These are phyloP conservation scores for Yarrowia porcina DNA, from an alignment of 805 yeast genomes.

Conservation along the genomic window DNA sequence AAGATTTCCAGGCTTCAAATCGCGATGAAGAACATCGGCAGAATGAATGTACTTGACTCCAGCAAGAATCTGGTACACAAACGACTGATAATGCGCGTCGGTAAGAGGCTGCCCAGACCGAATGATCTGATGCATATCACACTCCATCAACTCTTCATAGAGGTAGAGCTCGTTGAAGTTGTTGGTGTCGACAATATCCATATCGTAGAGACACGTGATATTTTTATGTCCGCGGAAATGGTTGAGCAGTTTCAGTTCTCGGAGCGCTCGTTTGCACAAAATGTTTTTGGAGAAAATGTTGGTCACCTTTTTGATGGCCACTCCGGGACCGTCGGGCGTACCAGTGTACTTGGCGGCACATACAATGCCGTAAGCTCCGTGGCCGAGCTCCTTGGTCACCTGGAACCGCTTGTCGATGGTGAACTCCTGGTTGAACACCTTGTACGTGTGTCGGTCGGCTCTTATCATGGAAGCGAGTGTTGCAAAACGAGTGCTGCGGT, in stretches of 20 bases:
- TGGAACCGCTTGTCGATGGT: constrained; percentile 86
- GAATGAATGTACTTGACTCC: constrained; percentile 88
- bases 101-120: constrained; percentile 90
- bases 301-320: constrained; percentile 94
- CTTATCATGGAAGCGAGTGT: constrained; percentile 25
- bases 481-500: background rate
- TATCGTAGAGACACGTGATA: constrained; percentile 90
- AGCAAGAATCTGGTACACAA: constrained; percentile 85
- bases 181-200: constrained; percentile 79
- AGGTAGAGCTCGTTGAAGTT: constrained; percentile 87
- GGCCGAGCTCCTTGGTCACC: constrained; percentile 89
- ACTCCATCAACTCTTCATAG: constrained; percentile 96
- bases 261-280: constrained; percentile 82
- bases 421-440: constrained; percentile 86
- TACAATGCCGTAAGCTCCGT: constrained; percentile 97
- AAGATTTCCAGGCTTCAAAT: constrained; percentile 89
- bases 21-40: constrained; percentile 91
- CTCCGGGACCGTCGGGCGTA: constrained; percentile 70
- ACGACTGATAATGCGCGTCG: constrained; percentile 92
- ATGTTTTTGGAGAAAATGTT: constrained; percentile 89
- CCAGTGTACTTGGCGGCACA: constrained; percentile 86
- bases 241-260: constrained; percentile 84
- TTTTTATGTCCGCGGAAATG: constrained; percentile 96
- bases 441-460: constrained; percentile 44
- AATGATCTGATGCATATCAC: constrained; percentile 97